Base-by-base conservation (phyloP, 306 rosid genomes). In the Cucurbita argyrosperma region DNA sequence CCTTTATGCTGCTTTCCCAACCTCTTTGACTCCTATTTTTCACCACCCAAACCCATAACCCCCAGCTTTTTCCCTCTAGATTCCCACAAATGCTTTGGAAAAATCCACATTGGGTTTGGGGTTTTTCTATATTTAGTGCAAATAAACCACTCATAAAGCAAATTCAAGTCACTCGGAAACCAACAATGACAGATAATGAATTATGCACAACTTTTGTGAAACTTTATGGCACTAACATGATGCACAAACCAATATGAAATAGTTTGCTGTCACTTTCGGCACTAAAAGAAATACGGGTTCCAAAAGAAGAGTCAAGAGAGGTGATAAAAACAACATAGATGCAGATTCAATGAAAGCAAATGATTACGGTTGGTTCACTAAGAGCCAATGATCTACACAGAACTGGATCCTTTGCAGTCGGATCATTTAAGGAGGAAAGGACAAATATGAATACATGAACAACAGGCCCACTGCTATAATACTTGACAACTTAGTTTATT, bases 21-120 rank as follows among this genome's bases (percentile, higher is more conserved):
- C 76, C 76, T 72, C 76, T 35, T 18, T 52, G 74, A 71, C 76
- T 71, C 76, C 76, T 71, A 52, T 54, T 51, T 50, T 71, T 53
- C 76, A 52, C 76, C 76, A 52, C n/a, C 61, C 35, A 30, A 30
- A 30, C 35, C 35, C 76, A 72, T 38, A 37, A 15, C 45, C 12
- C 40, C 45, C 45, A 69, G 45, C 72, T 65, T 43, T 45, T 42
- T 45, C 38, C 46, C 54, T 7, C n/a, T 19, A 46, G 43, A 30
- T 69, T 69, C 74, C 18, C 30, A 71, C n/a, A 14, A 37, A 61
- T 42, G 2, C 52, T 53, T 35, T 16, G 61, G 45, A 19, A 71
- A 50, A 52, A 71, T 52, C 56, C 74, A 26, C 75, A 71, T 38
- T 52, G 35, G 30, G 74, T 70, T 70, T 50, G 8, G 54, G 54